Evolutionary conservation across 2,329 filamentous ascomycete genomes (phyloP).

Genomic region (Cladosporium sp.): DNA sequence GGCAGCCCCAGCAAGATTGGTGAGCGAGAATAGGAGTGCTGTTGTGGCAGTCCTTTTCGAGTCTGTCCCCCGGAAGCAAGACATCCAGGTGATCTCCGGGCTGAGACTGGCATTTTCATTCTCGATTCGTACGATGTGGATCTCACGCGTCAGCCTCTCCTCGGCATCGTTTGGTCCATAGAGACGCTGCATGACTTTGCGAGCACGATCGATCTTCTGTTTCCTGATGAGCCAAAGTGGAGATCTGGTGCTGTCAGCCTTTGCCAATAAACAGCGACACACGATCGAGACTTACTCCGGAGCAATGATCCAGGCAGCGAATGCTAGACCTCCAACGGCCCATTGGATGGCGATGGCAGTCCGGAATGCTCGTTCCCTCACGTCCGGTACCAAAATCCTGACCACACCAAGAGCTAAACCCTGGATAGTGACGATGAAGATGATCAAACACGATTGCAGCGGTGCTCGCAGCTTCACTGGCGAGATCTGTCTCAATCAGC

Average conservation of each 20-base stretch:
- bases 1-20: neutral
- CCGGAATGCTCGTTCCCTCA: neutral
- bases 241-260: neutral
- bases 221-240: neutral
- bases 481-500: neutral
- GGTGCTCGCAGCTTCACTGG: neutral
- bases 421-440: neutral
- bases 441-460: neutral
- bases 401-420: neutral
- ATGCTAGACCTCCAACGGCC: neutral
- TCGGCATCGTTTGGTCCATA: neutral
- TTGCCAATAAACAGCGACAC: neutral
- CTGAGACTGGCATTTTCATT: neutral
- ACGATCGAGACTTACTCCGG: neutral
- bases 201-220: slow-evolving; percentile 1
- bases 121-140: neutral
- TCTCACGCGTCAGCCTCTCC: neutral
- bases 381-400: neutral
- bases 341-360: neutral
- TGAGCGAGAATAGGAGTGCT: neutral
- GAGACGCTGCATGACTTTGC: neutral
- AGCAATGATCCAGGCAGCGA: neutral
- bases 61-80: neutral
- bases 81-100: neutral
- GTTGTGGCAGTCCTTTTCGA: neutral